Conservation (phyloP, 1,139 yeast genomes). For the Kodamaea fungicola region DNA sequence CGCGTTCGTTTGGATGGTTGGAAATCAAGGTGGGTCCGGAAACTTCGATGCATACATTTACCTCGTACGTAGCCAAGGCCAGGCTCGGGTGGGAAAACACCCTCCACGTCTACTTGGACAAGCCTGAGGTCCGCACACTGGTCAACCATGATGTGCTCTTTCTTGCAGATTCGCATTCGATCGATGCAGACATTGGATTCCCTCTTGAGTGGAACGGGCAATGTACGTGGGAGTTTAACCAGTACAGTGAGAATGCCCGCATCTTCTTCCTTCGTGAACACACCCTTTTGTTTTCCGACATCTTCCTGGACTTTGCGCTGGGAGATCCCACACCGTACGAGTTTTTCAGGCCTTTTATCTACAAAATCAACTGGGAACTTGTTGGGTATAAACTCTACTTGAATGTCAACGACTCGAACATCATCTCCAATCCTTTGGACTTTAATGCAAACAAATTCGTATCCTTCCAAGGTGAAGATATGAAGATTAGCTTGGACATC, state of each 20-base stretch:
- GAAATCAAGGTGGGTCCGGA: conserved; percentile 62
- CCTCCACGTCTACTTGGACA: conserved; percentile 45
- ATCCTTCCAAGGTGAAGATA: conserved; percentile 65
- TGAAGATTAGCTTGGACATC: conserved; percentile 45
- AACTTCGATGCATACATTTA: conserved; percentile 45
- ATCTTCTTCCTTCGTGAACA: conserved; percentile 83
- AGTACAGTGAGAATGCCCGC: conserved; percentile 50
- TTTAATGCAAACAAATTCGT: conserved; percentile 74
- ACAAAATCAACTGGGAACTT: conserved; percentile 58
- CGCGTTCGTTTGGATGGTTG: conserved; percentile 86
- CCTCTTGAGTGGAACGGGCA: conserved; percentile 83
- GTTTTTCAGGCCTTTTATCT: conserved; percentile 66
- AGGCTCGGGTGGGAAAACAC: conserved; percentile 58
- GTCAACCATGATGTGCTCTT: conserved; percentile 84
- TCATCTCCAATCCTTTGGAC: conserved; percentile 85
- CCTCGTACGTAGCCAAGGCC: conserved; percentile 51
- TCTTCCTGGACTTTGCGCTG: conserved; percentile 71
- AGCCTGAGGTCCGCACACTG: conserved; percentile 72
- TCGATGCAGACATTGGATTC: conserved; percentile 57
- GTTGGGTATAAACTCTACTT: conserved; percentile 58
- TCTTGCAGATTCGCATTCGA: conserved; percentile 55
- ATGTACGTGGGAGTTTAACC: conserved; percentile 63
- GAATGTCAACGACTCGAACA: conserved; percentile 83
- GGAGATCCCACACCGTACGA: conserved; percentile 76
- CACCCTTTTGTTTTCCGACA: conserved; percentile 66